Percentiles rank a stretch among this genome's conserved stretches.
These are phyloP conservation scores for Achaetomiella virescens DNA, from an alignment of 495 filamentous ascomycete species.

Conservation along the genomic window DNA sequence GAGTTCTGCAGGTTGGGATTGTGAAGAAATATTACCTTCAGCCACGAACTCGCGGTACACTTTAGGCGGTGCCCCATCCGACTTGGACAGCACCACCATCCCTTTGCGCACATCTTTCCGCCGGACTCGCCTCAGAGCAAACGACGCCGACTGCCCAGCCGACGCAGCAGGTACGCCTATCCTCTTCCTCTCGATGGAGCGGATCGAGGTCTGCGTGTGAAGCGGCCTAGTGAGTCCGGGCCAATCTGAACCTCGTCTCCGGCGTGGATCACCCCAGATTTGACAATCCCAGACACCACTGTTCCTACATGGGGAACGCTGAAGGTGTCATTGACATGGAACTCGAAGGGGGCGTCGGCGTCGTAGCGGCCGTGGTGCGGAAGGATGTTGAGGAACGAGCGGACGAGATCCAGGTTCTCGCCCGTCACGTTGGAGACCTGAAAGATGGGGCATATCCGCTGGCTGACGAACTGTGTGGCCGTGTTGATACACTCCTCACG, in stretches of 20 bases:
- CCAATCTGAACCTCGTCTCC: constrained; percentile 87
- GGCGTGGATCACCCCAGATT: constrained; percentile 78
- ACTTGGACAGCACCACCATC: constrained; percentile 93
- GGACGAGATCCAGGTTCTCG: constrained; percentile 68
- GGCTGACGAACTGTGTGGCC: constrained; percentile 90
- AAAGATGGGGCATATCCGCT: constrained; percentile 94
- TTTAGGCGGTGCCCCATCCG: constrained; percentile 61
- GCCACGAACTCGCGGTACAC: constrained; percentile 91
- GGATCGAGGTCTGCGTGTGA: constrained; percentile 80
- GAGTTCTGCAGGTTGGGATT: neutral
- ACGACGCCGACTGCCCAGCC: constrained; percentile 87
- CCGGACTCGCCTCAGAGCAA: constrained; percentile 78
- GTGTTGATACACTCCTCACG: constrained; percentile 90
- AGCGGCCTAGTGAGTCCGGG: constrained; percentile 87
- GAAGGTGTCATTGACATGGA: constrained; percentile 95
- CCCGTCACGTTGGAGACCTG: constrained; percentile 98
- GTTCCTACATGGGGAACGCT: constrained; percentile 98
- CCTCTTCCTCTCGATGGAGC: constrained; percentile 91
- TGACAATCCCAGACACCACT: constrained; percentile 91
- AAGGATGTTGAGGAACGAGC: constrained; percentile 90
- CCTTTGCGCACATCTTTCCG: constrained; percentile 95
- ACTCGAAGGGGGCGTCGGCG: constrained; percentile 81
- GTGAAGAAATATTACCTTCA: constrained; percentile 51
- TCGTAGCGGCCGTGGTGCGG: constrained; percentile 94
- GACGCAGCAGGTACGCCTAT: constrained; percentile 84